Evolutionary conservation across 139 green algal genomes (phyloP).

Genomic region (Micractinium sp.): DNA sequence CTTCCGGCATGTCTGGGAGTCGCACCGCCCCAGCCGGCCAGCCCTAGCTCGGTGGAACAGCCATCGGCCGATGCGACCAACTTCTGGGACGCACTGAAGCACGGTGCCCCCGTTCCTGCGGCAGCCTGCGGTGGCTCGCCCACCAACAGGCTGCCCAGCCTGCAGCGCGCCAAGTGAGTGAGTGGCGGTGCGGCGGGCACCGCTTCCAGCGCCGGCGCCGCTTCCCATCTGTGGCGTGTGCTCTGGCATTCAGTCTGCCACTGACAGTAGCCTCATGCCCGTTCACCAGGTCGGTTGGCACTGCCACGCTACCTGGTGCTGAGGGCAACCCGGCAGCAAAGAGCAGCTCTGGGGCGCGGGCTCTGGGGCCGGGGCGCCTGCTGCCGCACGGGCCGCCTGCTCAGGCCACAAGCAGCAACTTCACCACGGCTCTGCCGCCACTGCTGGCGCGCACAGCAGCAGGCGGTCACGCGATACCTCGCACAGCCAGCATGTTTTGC

Average conservation of each 20-base stretch:
- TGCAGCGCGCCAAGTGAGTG: background rate
- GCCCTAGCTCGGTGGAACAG: background rate
- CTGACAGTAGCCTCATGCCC: too few relatives aligned
- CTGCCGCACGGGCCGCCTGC: background rate
- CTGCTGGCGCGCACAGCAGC: background rate
- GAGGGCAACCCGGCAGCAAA: background rate
- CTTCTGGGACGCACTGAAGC: background rate
- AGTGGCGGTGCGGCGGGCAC: too few relatives aligned
- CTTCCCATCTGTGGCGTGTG: background rate
- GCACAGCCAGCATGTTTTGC: background rate
- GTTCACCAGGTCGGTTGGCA: background rate
- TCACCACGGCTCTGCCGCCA: background rate
- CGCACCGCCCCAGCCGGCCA: too few relatives aligned
- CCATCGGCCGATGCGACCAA: background rate
- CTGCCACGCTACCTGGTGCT: background rate
- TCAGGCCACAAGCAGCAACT: background rate
- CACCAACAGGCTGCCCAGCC: background rate
- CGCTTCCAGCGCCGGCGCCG: background rate
- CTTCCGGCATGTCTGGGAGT: background rate
- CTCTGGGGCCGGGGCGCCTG: too few relatives aligned
- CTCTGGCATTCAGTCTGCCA: too few relatives aligned
- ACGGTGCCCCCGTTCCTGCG: background rate
- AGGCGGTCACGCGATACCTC: background rate
- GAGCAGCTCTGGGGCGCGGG: too few relatives aligned
- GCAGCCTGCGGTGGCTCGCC: background rate